These are phyloP conservation scores for Lactarius hengduanensis DNA, from an alignment of 768 basidiomycete genomes.

Conservation along the genomic window DNA sequence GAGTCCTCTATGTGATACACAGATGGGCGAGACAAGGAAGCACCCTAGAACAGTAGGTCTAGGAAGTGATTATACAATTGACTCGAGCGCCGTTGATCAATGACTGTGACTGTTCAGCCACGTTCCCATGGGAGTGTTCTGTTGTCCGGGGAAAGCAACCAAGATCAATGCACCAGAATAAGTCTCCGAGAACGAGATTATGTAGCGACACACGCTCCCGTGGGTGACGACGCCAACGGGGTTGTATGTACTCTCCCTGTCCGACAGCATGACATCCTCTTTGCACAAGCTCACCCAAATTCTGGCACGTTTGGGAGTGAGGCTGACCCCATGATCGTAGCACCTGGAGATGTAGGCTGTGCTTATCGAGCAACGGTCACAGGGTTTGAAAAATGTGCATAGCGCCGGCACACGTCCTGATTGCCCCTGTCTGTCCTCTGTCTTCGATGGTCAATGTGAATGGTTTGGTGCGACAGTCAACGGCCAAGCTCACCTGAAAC, in stretches of 20 bases:
- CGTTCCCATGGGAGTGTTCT: constrained; percentile 19
- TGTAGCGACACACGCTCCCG: not conserved
- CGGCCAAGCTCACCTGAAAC: constrained; percentile 16
- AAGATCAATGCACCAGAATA: constrained; percentile 13
- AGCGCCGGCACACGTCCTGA: not conserved
- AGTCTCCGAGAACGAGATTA: constrained; percentile 2
- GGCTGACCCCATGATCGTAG: not conserved
- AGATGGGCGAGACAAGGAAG: constrained; percentile 4
- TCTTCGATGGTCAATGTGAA: constrained; percentile 11
- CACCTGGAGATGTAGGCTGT: constrained; percentile 7
- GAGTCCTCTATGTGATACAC: constrained; percentile 14
- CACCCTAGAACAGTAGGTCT: not conserved
- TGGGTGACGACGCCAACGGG: constrained; percentile 8
- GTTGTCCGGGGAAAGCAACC: constrained; percentile 12
- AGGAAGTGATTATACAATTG: not conserved
- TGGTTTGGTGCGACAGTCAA: constrained; percentile 9
- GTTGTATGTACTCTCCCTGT: not conserved
- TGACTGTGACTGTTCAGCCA: not conserved
- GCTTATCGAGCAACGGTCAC: constrained; percentile 7
- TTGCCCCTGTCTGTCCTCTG: constrained; percentile 4
- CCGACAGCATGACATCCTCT: not conserved
- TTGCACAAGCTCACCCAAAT: not conserved
- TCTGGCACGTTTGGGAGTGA: not conserved
- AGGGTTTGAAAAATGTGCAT: not conserved
- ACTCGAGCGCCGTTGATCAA: constrained; percentile 13